Base-by-base conservation (phyloP, 164 flowering plant genomes). In the Berberis vulgaris region DNA sequence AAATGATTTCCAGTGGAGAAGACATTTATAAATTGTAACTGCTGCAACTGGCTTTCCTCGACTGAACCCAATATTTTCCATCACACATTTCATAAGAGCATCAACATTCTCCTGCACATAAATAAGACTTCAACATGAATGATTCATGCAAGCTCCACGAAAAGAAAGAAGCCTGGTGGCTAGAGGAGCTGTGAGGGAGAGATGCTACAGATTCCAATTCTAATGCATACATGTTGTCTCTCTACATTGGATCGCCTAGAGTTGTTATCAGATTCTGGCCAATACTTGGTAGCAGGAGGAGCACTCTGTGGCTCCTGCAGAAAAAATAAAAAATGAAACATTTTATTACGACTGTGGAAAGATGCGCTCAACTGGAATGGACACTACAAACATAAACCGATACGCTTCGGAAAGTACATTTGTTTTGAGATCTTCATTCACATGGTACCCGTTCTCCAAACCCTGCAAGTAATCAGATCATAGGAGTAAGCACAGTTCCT, bases 31-130 rank as follows among this genome's bases (percentile, higher is more conserved):
- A n/a, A 82, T 82, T 45, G 83, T 82, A 59, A 82, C 74, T 46
- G 88, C 84, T 26, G 86, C 88, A 73, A 84, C 82, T 13, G 88
- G 84, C 70, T 26, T 50, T 65, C 53, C 47, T 65, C 41, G 56
- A 43, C 89, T 85, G 74, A 82, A 91, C 39, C 70, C 99, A 76
- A 89, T 73, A 74, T 91, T 82, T 70, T 88, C 81, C 59, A 43
- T 68, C 49, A 88, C 92, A 79, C 97, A 91, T 47, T 80, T 83
- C 57, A 95, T 81, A 63, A 95, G 91, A 62, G 91, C 81, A 82
- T 89, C 99, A 58, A 91, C 82, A 75, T 67, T 88, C 78, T 94
- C 99, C 99, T 94, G 87, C 65, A 70, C 56, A 13, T 4, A 41
- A 43, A 46, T 41, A 52, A 26, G 26, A 26, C 26, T 91, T 77